phyloP scores from a whole-genome alignment of 768 basidiomycete species.

The Amanita pseudoporphyria region DNA sequence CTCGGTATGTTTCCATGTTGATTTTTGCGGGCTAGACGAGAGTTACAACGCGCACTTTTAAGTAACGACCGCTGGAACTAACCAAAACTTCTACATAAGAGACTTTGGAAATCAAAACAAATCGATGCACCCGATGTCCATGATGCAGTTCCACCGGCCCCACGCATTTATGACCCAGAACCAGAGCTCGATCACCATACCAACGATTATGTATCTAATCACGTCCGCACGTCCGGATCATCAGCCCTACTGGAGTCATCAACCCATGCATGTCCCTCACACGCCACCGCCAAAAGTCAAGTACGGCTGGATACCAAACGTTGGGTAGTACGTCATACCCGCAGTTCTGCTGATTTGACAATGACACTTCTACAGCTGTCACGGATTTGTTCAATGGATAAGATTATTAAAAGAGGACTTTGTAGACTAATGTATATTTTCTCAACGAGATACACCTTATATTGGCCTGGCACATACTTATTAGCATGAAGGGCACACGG shows the following conservation, averaged over 20 bases:
- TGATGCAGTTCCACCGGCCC: background rate
- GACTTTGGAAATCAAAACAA: conserved; percentile 18
- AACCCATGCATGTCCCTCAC: conserved; percentile 9
- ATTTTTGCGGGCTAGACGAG: too few species aligned
- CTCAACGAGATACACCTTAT: too few species aligned
- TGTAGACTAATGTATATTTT: background rate
- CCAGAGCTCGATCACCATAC: conserved; percentile 13
- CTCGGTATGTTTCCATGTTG: conserved; percentile 22
- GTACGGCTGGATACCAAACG: conserved; percentile 14
- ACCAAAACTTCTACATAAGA: conserved; percentile 29
- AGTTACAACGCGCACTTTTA: background rate
- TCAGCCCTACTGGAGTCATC: conserved; percentile 29
- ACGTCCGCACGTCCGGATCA: conserved; percentile 24
- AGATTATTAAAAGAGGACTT: conserved; percentile 8
- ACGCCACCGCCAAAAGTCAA: conserved; percentile 8
- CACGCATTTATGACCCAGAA: conserved; percentile 10
- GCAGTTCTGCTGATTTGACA: background rate
- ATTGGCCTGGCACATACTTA: too few species aligned
- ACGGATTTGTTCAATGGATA: conserved; percentile 9
- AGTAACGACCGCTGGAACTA: conserved; percentile 33
- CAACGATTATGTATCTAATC: conserved; percentile 32
- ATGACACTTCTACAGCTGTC: conserved; percentile 1
- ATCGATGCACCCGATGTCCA: conserved; percentile 6
- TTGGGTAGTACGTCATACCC: conserved; percentile 14
- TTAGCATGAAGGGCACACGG: background rate